A percentile compares a stretch with the other conserved stretches of the same genome.
phyloP scores from a whole-genome alignment of 2,329 filamentous ascomycete genomes.

The Cyphellophora attinorum region DNA sequence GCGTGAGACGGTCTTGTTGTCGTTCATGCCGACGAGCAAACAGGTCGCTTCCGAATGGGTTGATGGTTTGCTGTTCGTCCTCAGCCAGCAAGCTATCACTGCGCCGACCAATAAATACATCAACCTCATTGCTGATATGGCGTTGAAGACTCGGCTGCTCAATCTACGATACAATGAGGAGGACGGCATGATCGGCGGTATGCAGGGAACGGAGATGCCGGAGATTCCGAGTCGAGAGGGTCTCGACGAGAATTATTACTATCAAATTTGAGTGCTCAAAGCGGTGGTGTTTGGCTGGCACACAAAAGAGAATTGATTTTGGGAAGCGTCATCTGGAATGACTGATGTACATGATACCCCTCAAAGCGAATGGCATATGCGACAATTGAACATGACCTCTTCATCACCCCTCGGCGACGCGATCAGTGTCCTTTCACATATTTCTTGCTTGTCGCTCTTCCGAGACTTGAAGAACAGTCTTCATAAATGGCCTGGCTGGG shows the following conservation, averaged over 20 bases:
- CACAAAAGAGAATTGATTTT: slow-evolving; percentile 1
- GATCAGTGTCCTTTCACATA: no score
- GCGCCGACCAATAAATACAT: slow-evolving; percentile 88
- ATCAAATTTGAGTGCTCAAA: slow-evolving; percentile 52
- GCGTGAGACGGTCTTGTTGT: slow-evolving; percentile 66
- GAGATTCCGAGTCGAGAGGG: slow-evolving; percentile 73
- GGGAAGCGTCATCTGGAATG: no score
- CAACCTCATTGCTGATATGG: slow-evolving; percentile 76
- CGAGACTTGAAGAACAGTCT: no score
- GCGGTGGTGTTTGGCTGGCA: no score
- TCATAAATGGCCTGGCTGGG: no score
- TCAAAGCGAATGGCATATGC: no score
- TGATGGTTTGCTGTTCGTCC: slow-evolving; percentile 85
- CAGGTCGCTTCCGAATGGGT: slow-evolving; percentile 91
- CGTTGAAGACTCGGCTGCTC: slow-evolving; percentile 80
- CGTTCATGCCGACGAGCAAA: slow-evolving; percentile 71
- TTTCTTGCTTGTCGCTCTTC: no score
- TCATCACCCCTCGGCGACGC: no score
- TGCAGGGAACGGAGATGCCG: slow-evolving; percentile 43
- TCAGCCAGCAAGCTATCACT: slow-evolving; percentile 95
- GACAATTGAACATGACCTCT: no score
- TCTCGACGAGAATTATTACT: slow-evolving; percentile 87
- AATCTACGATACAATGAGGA: slow-evolving; percentile 85
- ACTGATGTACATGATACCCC: no score
- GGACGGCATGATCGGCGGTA: slow-evolving; percentile 53